These are phyloP conservation scores for Poa annua DNA, from an alignment of 176 grass and related monocot genomes.

Conservation along the genomic window DNA sequence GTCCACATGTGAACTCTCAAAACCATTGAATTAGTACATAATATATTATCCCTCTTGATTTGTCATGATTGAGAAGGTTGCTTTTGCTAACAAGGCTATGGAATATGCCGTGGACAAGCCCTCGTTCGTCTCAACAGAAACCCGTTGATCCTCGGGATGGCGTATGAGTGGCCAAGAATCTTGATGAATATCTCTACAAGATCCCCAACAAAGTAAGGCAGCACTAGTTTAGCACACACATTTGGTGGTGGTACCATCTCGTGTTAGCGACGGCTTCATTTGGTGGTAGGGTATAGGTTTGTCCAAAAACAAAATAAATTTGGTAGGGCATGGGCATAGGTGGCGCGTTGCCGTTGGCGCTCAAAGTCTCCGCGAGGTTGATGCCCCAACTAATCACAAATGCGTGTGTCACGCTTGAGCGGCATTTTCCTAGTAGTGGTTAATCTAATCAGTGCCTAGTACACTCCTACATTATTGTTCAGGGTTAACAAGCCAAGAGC, in stretches of 20 bases:
- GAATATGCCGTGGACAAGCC: slow-evolving; percentile 5
- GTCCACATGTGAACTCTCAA: background rate
- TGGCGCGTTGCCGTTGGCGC: slow-evolving; percentile 35
- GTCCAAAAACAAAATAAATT: slow-evolving; percentile 1
- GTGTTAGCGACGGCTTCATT: slow-evolving; percentile 6
- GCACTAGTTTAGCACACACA: background rate
- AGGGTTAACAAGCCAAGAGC: too few species aligned
- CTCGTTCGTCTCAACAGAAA: background rate
- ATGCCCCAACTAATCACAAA: slow-evolving; percentile 35
- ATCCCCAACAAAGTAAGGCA: background rate
- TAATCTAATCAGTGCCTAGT: background rate
- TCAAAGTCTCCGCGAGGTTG: slow-evolving; percentile 33
- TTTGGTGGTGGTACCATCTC: background rate
- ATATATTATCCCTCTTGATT: background rate
- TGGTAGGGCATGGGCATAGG: background rate
- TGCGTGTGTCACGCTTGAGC: background rate
- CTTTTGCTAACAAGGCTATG: background rate
- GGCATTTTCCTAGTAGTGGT: background rate
- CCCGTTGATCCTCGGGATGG: background rate
- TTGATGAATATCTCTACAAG: background rate
- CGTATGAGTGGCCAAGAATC: slow-evolving; percentile 10
- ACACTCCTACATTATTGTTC: too few species aligned
- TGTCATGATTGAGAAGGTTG: background rate
- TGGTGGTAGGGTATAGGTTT: background rate
- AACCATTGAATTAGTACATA: background rate